These are phyloP conservation scores for Kurtzmaniella quercitrusa DNA, from an alignment of 1,139 yeast species.

Conservation along the genomic window DNA sequence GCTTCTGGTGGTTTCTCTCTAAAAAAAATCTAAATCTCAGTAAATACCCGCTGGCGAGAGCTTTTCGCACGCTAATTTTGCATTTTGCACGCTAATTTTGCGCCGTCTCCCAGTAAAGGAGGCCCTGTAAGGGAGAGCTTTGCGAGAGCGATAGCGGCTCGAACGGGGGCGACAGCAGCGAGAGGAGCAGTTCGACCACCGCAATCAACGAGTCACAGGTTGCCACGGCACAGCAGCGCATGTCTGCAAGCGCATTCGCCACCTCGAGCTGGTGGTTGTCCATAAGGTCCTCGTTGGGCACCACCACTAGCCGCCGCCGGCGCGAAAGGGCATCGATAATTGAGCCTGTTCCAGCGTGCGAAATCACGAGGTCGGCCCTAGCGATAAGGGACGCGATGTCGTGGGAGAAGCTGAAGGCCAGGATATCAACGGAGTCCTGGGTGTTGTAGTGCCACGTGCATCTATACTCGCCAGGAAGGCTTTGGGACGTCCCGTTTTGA, in stretches of 20 bases:
- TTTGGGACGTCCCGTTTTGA: neutral
- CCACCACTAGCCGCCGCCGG: constrained; percentile 58
- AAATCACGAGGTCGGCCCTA: constrained; percentile 55
- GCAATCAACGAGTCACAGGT: neutral
- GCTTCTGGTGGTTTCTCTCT: too few relatives aligned
- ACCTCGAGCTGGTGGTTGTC: constrained; percentile 85
- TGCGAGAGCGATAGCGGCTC: neutral
- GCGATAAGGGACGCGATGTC: constrained; percentile 36
- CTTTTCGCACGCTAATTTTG: too few relatives aligned
- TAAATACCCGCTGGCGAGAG: too few relatives aligned
- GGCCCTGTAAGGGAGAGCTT: neutral
- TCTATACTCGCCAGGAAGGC: constrained; percentile 10
- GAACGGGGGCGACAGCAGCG: neutral
- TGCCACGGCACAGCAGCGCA: constrained; percentile 12
- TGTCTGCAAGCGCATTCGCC: constrained; percentile 50
- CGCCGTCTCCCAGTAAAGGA: constrained; percentile 4
- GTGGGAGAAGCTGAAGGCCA: constrained; percentile 46
- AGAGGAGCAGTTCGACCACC: neutral
- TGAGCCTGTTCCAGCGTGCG: constrained; percentile 96
- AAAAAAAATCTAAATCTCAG: too few relatives aligned
- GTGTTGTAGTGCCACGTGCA: constrained; percentile 5
- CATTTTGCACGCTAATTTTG: too few relatives aligned
- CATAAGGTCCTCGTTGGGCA: constrained; percentile 67
- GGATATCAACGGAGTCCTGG: neutral
- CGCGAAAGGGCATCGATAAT: constrained; percentile 70